Evolutionary conservation across 2,329 filamentous ascomycete genomes (phyloP).

Genomic region (Epichloe hybrida): DNA sequence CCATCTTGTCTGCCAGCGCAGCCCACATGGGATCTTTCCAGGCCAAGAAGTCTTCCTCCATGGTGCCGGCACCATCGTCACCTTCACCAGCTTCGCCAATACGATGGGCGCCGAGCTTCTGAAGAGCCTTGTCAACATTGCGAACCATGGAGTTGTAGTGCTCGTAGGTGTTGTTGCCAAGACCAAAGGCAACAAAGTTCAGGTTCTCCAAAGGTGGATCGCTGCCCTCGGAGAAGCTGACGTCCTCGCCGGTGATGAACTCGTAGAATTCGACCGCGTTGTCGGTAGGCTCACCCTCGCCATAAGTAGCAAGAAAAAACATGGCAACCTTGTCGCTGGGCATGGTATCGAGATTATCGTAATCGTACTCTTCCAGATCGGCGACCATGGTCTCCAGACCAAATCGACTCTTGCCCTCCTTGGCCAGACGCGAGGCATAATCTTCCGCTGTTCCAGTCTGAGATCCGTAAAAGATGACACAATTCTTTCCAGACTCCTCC

Average conservation of each 20-base stretch:
- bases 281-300: slow-evolving; percentile 95
- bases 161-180: slow-evolving; percentile 98
- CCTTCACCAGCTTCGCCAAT: slow-evolving; percentile 87
- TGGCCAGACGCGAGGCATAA: slow-evolving; percentile 88
- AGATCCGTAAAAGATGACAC: slow-evolving; percentile 95
- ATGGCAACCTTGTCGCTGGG: slow-evolving; percentile 84
- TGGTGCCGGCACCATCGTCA: slow-evolving; percentile 94
- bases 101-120: slow-evolving; percentile 68
- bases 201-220: slow-evolving; percentile 68
- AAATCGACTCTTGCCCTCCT: slow-evolving; percentile 93
- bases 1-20: slow-evolving; percentile 69
- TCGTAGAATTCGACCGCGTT: slow-evolving; percentile 99
- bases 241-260: slow-evolving; percentile 74
- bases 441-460: slow-evolving; percentile 98
- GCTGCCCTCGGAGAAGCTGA: slow-evolving; percentile 61
- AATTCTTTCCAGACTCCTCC: slow-evolving; percentile 92
- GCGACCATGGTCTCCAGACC: slow-evolving; percentile 97
- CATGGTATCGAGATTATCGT: slow-evolving; percentile 79
- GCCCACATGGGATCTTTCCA: slow-evolving; percentile 99
- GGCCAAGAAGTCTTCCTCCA: slow-evolving; percentile 98
- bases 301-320: slow-evolving; percentile 94
- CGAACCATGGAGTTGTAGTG: slow-evolving; percentile 99
- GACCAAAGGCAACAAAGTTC: slow-evolving; percentile 87
- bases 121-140: slow-evolving; percentile 68
- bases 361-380: slow-evolving; percentile 96